Conservation (phyloP, 176 grass and related monocot species). For the Zoysia pacifica region DNA sequence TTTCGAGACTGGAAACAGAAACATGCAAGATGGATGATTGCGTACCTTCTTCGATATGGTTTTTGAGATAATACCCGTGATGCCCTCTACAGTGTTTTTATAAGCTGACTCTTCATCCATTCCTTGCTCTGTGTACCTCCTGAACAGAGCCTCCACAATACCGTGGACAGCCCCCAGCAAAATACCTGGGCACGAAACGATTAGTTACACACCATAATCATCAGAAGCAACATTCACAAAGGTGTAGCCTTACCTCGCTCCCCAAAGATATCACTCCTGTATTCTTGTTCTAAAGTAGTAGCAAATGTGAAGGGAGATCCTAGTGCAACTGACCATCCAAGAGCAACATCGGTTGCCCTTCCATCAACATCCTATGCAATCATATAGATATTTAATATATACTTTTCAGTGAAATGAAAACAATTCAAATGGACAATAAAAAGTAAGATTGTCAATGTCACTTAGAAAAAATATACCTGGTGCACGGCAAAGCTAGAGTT, state of each 20-base stretch:
- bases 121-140: constrained; percentile 74
- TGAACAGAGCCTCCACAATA: constrained; percentile 79
- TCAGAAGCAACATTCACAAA: background rate
- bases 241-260: constrained; percentile 36
- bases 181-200: constrained; percentile 51
- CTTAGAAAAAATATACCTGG: constrained; percentile 55
- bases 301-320: constrained; percentile 89
- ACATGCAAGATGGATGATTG: background rate
- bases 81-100: constrained; percentile 76
- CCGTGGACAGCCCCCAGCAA: constrained; percentile 77
- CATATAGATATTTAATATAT: background rate
- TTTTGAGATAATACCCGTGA: constrained; percentile 78
- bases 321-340: constrained; percentile 84
- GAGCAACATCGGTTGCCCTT: constrained; percentile 73
- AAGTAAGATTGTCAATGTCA: background rate
- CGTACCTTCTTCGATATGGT: constrained; percentile 75
- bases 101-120: constrained; percentile 73
- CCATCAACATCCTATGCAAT: constrained; percentile 71
- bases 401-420: background rate
- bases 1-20: background rate
- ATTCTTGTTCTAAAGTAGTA: constrained; percentile 80
- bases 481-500: constrained; percentile 92
- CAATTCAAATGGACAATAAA: background rate
- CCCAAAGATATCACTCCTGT: constrained; percentile 72
- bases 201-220: background rate